Base-by-base conservation (phyloP, 2,329 filamentous ascomycete species). In the Penicillium brasilianum region DNA sequence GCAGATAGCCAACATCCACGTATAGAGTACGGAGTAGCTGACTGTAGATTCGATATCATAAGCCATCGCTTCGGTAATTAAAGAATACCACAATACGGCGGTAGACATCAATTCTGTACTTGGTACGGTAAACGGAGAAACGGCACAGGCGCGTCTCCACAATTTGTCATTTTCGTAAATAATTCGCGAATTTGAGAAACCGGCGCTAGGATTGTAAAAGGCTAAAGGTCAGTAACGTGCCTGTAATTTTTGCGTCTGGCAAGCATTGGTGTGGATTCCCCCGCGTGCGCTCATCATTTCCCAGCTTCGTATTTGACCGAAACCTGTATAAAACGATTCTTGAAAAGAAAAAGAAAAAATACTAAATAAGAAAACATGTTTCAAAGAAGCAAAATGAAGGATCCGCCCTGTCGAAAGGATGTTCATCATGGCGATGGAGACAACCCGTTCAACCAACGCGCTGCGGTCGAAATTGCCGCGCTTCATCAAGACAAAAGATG, bases 111-210 rank as follows among this genome's bases (percentile, higher is more conserved):
- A 46, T 28, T 28, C 25, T 28, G 25, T 30, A 16, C 44, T 48
- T n/a, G 22, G 20, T 30, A 9, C 25, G n/a, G 25, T 48, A n/a
- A n/a, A 48, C 44, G 44, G 25, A 48, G 22, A 18, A 32, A 25
- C 44, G 32, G 43, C 22, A 48, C 49, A 54, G 51, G 22, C 57
- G 55, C 41, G 55, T 63, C 62, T 41, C 63, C 61, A 59, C 59
- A 67, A 64, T 67, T 67, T 61, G 61, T 64, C 56, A 66, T 65
- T 18, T 48, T 9, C 7, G n/a, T 28, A 2, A 14, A 28, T n/a
- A 25, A 30, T 48, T 64, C 48, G 28, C 4, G 18, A 50, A 34
- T 52, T 14, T 50, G 10, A 32, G 22, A 32, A 49, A 50, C n/a
- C 48, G n/a, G 48, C 48, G 30, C 30, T 50, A 50, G 9, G 18